Conservation (phyloP, 2,329 filamentous ascomycete genomes). For the Orbilia javanica region DNA sequence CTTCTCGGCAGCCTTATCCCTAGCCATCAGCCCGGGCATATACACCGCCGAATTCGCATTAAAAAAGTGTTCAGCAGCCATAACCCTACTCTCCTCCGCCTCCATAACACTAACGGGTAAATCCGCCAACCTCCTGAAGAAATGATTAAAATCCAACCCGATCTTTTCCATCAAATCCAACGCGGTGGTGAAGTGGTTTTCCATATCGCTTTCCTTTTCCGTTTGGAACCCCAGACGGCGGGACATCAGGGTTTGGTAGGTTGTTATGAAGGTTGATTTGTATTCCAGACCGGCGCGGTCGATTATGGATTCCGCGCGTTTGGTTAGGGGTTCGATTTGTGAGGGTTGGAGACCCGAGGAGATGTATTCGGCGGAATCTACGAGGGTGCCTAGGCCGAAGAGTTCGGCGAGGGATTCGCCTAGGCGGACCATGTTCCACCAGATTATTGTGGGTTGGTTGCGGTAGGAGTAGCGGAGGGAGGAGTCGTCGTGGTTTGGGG, state of each 20-base stretch:
- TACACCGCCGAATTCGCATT: conserved; percentile 69
- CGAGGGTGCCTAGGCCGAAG: conserved; percentile 78
- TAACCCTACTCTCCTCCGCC: conserved; percentile 74
- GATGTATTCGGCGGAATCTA: conserved; percentile 80
- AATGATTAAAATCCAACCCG: conserved; percentile 93
- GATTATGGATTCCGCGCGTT: conserved; percentile 86
- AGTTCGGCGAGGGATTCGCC: conserved; percentile 91
- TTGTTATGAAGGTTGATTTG: conserved; percentile 84
- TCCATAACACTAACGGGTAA: conserved; percentile 75
- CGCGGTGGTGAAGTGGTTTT: conserved; percentile 81
- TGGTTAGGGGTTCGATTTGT: conserved; percentile 77
- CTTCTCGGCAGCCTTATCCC: conserved; percentile 69
- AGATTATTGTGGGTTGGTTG: conserved; percentile 95
- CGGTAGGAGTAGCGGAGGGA: conserved; percentile 89
- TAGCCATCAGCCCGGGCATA: conserved; percentile 69
- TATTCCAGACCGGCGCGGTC: conserved; percentile 85
- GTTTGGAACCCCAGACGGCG: conserved; percentile 80
- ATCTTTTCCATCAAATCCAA: conserved; percentile 84
- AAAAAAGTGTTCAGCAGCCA: conserved; percentile 81
- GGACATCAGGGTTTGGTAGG: conserved; percentile 89
- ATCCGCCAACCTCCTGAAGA: conserved; percentile 82
- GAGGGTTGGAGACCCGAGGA: conserved; percentile 78
- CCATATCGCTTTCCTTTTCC: conserved; percentile 79
- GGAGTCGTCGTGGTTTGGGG: conserved; percentile 95
- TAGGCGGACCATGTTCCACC: conserved; percentile 76